Conservation (phyloP, 208 protist genomes). For the Leishmania tarentolae region DNA sequence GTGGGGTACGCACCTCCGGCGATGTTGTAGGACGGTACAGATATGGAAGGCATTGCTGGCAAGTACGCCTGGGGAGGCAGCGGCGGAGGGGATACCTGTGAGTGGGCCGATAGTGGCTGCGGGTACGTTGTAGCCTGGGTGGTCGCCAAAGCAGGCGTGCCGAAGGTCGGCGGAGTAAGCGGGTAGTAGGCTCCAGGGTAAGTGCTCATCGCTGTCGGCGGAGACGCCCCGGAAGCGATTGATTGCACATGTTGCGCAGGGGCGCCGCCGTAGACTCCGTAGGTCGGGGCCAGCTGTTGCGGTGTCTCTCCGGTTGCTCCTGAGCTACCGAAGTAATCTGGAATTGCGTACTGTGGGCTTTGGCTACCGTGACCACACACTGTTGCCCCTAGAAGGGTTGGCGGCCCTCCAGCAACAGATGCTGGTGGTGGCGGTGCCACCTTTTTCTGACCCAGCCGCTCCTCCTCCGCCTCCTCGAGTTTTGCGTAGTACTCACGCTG, state of each 20-base stretch:
- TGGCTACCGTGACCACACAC: slow-evolving; percentile 3
- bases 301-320: background rate
- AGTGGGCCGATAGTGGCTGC: background rate
- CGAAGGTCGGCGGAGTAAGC: background rate
- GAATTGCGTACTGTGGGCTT: slow-evolving; percentile 66
- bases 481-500: slow-evolving; percentile 62
- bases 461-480: slow-evolving; percentile 61
- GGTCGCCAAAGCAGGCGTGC: slow-evolving; percentile 7
- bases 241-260: background rate
- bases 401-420: background rate
- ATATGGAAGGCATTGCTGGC: background rate
- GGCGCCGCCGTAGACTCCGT: background rate
- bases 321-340: slow-evolving; percentile 59
- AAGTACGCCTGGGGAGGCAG: background rate
- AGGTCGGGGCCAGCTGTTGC: background rate
- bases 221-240: slow-evolving; percentile 1
- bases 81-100: slow-evolving; percentile 1
- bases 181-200: background rate
- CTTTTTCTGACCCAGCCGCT: slow-evolving; percentile 48
- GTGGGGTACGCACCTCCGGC: background rate
- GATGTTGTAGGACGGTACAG: background rate
- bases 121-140: slow-evolving; percentile 4
- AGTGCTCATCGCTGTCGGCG: background rate
- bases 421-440: slow-evolving; percentile 36
- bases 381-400: background rate